phyloP scores from a whole-genome alignment of 2,329 filamentous ascomycete species.

The Fusarium decemcellulare region DNA sequence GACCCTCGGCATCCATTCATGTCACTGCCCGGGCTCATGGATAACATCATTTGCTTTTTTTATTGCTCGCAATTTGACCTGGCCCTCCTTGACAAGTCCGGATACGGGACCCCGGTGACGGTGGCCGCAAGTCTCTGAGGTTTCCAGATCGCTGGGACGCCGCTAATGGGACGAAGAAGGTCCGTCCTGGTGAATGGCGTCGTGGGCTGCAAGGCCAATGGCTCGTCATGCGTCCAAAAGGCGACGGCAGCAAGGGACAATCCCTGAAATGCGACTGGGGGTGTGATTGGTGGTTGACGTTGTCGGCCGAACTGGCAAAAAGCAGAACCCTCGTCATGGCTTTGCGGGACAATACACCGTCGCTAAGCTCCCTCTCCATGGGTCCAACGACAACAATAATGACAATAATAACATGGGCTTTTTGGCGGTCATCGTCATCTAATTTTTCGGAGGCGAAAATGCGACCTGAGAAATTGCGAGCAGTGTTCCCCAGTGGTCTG shows the following conservation, averaged over 20 bases:
- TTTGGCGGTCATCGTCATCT: not conserved
- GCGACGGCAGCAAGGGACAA: constrained; percentile 15
- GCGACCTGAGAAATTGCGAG: not conserved
- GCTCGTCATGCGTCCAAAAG: constrained; percentile 30
- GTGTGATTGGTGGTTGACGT: constrained; percentile 2
- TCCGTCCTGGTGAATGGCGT: constrained; percentile 33
- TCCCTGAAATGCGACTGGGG: constrained; percentile 1
- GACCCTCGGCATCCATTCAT: not conserved
- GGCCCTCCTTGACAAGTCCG: constrained; percentile 20
- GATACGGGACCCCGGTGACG: constrained; percentile 35
- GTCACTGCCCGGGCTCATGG: constrained; percentile 6
- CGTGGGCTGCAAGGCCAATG: constrained; percentile 28
- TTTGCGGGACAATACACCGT: constrained; percentile 1
- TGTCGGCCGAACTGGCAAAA: constrained; percentile 6
- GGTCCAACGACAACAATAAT: not conserved
- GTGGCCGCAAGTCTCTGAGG: constrained; percentile 32
- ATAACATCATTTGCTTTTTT: constrained; percentile 36
- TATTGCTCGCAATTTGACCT: constrained; percentile 33
- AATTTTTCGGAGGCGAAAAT: not conserved
- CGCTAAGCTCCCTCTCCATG: constrained; percentile 1
- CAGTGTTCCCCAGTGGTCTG: not conserved
- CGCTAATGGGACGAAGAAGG: constrained; percentile 42
- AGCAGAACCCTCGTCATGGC: constrained; percentile 1
- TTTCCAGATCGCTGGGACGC: constrained; percentile 48
- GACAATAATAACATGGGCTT: not conserved